These are phyloP conservation scores for Vicia faba DNA, from an alignment of 306 rosid species.

Conservation along the genomic window DNA sequence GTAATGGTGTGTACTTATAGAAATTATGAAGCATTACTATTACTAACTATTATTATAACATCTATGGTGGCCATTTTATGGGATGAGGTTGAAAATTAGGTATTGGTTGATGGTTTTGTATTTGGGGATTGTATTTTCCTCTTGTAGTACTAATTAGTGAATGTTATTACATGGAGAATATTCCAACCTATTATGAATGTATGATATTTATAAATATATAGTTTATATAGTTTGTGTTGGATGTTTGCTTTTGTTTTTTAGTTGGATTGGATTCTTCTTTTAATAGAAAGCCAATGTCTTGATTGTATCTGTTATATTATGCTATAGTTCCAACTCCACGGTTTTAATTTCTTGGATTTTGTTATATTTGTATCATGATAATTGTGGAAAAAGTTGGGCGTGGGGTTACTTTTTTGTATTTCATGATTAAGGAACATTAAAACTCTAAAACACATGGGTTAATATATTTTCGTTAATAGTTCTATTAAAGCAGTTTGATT, in stretches of 20 bases:
- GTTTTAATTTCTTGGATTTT: constrained; percentile 16
- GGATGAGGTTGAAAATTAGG: constrained; percentile 17
- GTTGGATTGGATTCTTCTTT: constrained; percentile 20
- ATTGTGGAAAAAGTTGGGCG: not conserved
- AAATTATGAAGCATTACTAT: constrained; percentile 56
- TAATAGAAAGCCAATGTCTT: constrained; percentile 8
- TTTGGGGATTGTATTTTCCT: constrained; percentile 39
- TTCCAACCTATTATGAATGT: constrained; percentile 44
- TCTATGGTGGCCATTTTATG: constrained; percentile 45
- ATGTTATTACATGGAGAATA: constrained; percentile 41
- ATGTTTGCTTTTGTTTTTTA: constrained; percentile 31
- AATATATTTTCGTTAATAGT: too few species aligned
- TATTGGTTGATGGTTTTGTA: constrained; percentile 41
- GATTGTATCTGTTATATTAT: constrained; percentile 10
- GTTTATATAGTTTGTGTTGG: constrained; percentile 44
- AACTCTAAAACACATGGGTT: not conserved
- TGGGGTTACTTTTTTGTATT: not conserved
- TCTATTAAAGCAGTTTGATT: too few species aligned
- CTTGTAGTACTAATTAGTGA: constrained; percentile 56
- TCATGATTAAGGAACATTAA: not conserved
- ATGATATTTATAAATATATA: constrained; percentile 37
- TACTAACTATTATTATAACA: constrained; percentile 45
- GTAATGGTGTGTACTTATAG: constrained; percentile 62
- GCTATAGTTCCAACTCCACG: constrained; percentile 30
- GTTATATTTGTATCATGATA: constrained; percentile 17